Evolutionary conservation across 805 yeast genomes (phyloP).

Genomic region (Pichia manshurica): DNA sequence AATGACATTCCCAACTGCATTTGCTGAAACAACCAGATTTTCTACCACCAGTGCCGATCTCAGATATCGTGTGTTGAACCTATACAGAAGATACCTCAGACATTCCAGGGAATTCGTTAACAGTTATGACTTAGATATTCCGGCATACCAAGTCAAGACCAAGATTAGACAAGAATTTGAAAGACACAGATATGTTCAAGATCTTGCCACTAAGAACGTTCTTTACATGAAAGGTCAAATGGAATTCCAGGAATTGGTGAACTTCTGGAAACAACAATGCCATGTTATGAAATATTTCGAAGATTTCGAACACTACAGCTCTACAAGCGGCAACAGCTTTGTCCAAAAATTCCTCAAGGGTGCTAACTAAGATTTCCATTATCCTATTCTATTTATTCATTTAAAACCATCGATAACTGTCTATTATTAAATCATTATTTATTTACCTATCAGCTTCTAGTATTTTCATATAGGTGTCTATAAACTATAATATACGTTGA

Average conservation of each 20-base stretch:
- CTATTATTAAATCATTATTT: background rate
- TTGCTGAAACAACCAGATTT: conserved; percentile 74
- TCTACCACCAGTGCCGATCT: conserved; percentile 57
- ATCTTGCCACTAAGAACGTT: conserved; percentile 59
- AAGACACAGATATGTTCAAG: conserved; percentile 68
- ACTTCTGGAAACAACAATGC: conserved; percentile 86
- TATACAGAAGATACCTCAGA: conserved; percentile 70
- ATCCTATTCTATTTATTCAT: conserved; percentile 16
- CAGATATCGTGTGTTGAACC: conserved; percentile 55
- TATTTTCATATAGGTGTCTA: too few relatives aligned
- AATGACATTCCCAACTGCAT: conserved; percentile 70
- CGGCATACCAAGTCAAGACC: conserved; percentile 72
- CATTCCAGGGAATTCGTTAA: conserved; percentile 46
- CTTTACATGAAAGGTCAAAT: conserved; percentile 77
- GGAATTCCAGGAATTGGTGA: conserved; percentile 84
- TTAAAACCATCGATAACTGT: background rate
- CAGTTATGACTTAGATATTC: conserved; percentile 68
- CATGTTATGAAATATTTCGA: conserved; percentile 81
- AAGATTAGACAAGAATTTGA: conserved; percentile 87
- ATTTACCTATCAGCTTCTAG: too few relatives aligned
- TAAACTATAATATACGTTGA: background rate
- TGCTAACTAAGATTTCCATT: conserved; percentile 31
- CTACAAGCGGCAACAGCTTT: conserved; percentile 54
- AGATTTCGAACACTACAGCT: conserved; percentile 52
- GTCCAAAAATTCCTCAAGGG: conserved; percentile 72